phyloP scores from a whole-genome alignment of 176 grass and related monocot species.

The Carex scoparia region DNA sequence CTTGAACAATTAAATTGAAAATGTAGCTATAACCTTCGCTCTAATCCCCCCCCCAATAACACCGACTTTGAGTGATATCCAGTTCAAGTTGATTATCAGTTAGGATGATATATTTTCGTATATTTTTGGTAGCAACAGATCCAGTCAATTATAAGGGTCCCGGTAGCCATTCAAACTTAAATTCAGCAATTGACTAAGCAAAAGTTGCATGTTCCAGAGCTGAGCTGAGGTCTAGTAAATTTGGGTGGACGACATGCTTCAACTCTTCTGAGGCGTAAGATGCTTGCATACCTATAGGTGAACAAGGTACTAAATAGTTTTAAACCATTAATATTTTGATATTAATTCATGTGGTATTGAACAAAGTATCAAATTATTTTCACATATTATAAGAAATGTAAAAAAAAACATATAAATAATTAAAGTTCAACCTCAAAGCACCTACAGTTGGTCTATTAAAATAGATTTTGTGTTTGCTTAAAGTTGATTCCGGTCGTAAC shows the following conservation, averaged over 20 bases:
- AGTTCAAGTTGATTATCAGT: background rate
- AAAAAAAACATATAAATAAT: too few relatives aligned
- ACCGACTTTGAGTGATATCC: background rate
- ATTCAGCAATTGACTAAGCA: background rate
- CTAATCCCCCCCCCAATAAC: background rate
- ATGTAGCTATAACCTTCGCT: background rate
- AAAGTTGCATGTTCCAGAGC: background rate
- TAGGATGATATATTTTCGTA: background rate
- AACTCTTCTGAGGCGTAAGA: background rate
- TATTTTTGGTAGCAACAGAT: background rate
- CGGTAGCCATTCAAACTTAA: background rate
- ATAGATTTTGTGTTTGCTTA: background rate
- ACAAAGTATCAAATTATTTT: too few relatives aligned
- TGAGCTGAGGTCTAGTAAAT: background rate
- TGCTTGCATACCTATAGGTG: background rate
- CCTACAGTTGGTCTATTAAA: too few relatives aligned
- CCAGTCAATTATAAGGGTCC: background rate
- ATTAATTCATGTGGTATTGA: too few relatives aligned
- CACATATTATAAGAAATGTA: too few relatives aligned
- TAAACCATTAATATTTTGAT: too few relatives aligned
- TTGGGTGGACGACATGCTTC: background rate
- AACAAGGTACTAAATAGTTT: too few relatives aligned
- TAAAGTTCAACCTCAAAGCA: too few relatives aligned
- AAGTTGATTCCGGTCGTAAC: background rate
- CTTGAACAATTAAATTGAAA: conserved; percentile 17